Conservation (phyloP, 1,284 basidiomycete genomes). For the Cerrena zonata region DNA sequence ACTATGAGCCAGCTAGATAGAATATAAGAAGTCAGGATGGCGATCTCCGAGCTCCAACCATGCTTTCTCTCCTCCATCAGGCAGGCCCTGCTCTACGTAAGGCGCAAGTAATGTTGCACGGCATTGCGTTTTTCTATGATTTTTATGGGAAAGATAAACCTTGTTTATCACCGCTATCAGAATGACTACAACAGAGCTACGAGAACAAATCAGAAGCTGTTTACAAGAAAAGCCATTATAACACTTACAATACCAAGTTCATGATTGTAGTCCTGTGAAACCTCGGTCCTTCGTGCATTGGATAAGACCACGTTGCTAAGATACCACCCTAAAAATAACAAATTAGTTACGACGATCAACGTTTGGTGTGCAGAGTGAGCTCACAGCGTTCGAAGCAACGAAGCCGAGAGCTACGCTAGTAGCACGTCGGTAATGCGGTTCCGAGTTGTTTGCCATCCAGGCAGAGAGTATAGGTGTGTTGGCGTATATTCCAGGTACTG, state of each 20-base stretch:
- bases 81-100: neutral
- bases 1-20: too few relatives aligned
- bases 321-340: neutral
- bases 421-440: conserved; percentile 64
- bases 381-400: neutral
- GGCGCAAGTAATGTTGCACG: neutral
- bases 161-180: neutral
- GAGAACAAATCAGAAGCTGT: neutral
- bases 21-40: neutral
- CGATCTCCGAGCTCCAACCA: neutral
- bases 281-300: neutral
- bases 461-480: conserved; percentile 55
- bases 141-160: neutral
- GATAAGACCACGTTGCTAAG: neutral
- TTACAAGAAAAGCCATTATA: neutral
- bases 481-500: conserved; percentile 56
- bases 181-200: neutral
- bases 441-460: conserved; percentile 66
- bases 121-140: neutral
- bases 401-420: conserved; percentile 48
- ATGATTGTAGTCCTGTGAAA: neutral
- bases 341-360: neutral
- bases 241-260: neutral
- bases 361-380: neutral
- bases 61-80: neutral